Evolutionary conservation across 164 flowering plant species (phyloP), one percentile per base, ranked within the genome.

Genomic region (Nymphaea colorata): DNA sequence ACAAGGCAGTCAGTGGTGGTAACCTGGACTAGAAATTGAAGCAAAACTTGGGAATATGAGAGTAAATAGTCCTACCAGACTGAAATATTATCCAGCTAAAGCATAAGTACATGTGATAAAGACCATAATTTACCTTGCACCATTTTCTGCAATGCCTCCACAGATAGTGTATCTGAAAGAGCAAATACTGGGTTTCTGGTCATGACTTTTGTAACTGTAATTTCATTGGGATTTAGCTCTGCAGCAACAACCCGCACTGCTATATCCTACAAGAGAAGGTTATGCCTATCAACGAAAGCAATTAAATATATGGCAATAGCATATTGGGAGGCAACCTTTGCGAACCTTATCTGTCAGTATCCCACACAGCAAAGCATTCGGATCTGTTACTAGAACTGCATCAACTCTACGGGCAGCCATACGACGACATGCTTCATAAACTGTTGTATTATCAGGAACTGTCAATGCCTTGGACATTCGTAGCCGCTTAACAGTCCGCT

Each of bases 61-160:
- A 25, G 36, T 25, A 25, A 25, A 25, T 25, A 1, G 36, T 25
- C 36, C 36, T 25, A 25, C 36, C 36, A 25, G 36, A 25, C 36
- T 25, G 36, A 25, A 25, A 25, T 25, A 47, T 4, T 47, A 6
- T 47, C 55, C 7, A 47, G 55, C 12, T 47, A 47, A 12, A 47
- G 11, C 55, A 47, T 47, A 7, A 6, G 7, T 47, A 47, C 12
- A 47, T 47, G 55, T 12, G 12, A 47, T 47, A 6, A 47, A 47
- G 55, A 47, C 12, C 55, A 7, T 47, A 43, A 74, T 72, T 17
- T 70, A 94, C 99, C 99, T 84, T 83, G 93, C 41, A 95, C 98
- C 99, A 95, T 95, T 78, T 95, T 95, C 70, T 95, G 99, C 71
- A 95, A 80, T 67, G 99, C 99, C 82, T 95, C 99, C 74, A 92